Conservation (phyloP, 768 basidiomycete species). For the Mycena sanguinolenta region DNA sequence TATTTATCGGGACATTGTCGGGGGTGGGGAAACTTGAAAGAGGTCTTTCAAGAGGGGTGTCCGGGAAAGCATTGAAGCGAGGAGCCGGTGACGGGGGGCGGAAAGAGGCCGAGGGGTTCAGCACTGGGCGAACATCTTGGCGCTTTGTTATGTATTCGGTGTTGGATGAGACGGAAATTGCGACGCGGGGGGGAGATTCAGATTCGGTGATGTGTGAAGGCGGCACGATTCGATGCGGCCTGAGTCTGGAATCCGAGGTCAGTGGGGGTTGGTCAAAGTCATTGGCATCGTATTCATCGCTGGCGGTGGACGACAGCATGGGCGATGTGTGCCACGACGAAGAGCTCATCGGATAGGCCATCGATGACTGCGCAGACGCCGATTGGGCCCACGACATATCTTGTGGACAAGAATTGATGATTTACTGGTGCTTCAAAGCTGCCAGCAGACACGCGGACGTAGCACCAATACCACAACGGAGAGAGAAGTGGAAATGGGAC, state of each 20-base stretch:
- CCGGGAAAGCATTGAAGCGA: constrained; percentile 56
- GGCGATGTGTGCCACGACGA: constrained; percentile 32
- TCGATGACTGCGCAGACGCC: constrained; percentile 40
- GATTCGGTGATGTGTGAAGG: constrained; percentile 39
- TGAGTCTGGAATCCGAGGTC: constrained; percentile 67
- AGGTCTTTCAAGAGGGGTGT: constrained; percentile 62
- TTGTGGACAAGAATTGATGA: constrained; percentile 26
- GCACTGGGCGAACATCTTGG: constrained; percentile 61
- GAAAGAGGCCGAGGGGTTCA: constrained; percentile 64
- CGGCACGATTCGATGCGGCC: constrained; percentile 66
- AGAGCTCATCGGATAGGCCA: constrained; percentile 9
- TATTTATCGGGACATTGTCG: constrained; percentile 73
- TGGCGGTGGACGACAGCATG: constrained; percentile 40
- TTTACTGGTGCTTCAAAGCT: constrained; percentile 21
- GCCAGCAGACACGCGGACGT: constrained; percentile 41
- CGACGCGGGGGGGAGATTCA: constrained; percentile 51
- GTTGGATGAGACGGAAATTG: constrained; percentile 64
- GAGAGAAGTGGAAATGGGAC: constrained; percentile 45
- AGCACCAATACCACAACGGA: constrained; percentile 27
- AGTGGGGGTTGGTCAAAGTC: constrained; percentile 60
- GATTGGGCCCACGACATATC: constrained; percentile 38
- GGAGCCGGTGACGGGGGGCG: constrained; percentile 51
- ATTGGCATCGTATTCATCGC: constrained; percentile 42
- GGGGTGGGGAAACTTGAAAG: constrained; percentile 66
- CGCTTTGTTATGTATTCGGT: constrained; percentile 50